Base-by-base conservation (phyloP, 495 filamentous ascomycete species). In the Rusavskia elegans region DNA sequence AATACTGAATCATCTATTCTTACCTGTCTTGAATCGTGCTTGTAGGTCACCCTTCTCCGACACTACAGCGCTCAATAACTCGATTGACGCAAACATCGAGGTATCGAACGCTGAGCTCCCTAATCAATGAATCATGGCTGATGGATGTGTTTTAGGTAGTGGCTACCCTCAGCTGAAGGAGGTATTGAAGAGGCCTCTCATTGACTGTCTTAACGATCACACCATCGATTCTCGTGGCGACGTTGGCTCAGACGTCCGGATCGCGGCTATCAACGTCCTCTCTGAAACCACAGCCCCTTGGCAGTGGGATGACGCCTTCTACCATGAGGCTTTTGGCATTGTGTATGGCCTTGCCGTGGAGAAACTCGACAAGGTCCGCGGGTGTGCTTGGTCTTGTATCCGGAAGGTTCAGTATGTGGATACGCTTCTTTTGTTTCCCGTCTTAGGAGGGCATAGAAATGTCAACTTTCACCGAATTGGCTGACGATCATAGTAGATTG, bases 141-240 rank as follows among this genome's bases (percentile, higher is more conserved):
- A 35, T 14, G 32, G 10, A 35, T 7, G 0, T 35, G 25, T 4
- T 19, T n/a, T 19, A 42, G 39, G 14, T 42, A 19, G n/a, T 9
- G 8, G n/a, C 8, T 42, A 14, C 3, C 14, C 4, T 20, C 20
- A 19, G 0, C 7, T 19, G n/a, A 42, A 19, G 3, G 39, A 21
- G n/a, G 2, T 1, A 19, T 11, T 42, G 39, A 49, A 71, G 0
- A 52, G 60, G 38, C 63, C 73, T 23, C 68, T 75, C 30, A 66
- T 55, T 20, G 70, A 61, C 57, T 82, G 72, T 10, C 62, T 97
- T 41, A 83, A 92, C 51, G 89, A 99, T 61, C 96, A 97, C 57
- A 46, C 85, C 0, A 85, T 84, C 10, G 88, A 85, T 58, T 75
- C 84, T 39, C 74, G 87, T 9, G 93, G 92, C 13, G 92, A 99